Base-by-base conservation (phyloP, 2,329 filamentous ascomycete genomes). In the Fonsecaea erecta region DNA sequence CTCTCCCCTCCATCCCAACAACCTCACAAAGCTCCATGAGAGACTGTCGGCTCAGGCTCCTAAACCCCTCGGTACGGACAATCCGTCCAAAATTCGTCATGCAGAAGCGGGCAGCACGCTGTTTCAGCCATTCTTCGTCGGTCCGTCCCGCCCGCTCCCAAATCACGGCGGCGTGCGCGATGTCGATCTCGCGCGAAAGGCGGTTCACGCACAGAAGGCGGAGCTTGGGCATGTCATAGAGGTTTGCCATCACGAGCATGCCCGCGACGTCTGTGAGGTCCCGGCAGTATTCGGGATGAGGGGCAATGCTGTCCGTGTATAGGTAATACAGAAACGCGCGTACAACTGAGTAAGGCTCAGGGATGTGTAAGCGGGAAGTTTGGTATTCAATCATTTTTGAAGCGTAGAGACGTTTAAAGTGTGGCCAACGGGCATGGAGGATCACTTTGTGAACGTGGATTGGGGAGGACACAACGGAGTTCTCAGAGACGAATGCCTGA, bases 321-420 rank as follows among this genome's bases (percentile, higher is more conserved):
- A 99, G 86, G 74, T 97, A 99, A 78, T 95, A 94, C 30, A 99
- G 84, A 75, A 99, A 99, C 0, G 94, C 92, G 71, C 92, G 93
- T 53, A 99, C 95, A 0, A 97, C 93, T 1, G 88, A 89, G 77
- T 97, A 98, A 0, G 94, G 93, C 74, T 99, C 96, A 0, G 95
- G 94, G 52, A 99, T 97, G 78, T 99, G 94, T 90, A 99, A 95
- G 77, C 91, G 93, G 74, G 95, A 95, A 16, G 92, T 95, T 75
- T 99, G 95, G 73, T 96, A 99, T 76, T 99, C 95, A 12, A 91
- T 89, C 95, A 99, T 99, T 74, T 97, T 93, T 3, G 94, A 88
- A 58, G 90, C 89, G 81, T 96, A 98, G 2, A 99, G 82, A 16
- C 95, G 90, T 46, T 90, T 88, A 79, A 99, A 99, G 77, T 99